Percentiles rank a stretch among this genome's conserved stretches.
These are phyloP conservation scores for Penicillium alfredii DNA, from an alignment of 495 filamentous ascomycete species.

Conservation along the genomic window DNA sequence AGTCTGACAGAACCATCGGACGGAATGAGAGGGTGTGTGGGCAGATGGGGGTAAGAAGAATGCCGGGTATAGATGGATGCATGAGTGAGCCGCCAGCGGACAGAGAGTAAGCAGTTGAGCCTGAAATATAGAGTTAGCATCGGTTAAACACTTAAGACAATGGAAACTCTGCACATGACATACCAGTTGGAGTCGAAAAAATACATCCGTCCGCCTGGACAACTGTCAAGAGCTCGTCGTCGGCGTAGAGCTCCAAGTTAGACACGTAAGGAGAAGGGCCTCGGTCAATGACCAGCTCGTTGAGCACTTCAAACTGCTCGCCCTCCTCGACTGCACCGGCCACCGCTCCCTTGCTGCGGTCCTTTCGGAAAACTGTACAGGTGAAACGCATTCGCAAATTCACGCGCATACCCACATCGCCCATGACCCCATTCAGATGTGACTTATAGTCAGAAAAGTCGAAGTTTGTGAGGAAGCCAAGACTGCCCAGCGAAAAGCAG, in stretches of 20 bases:
- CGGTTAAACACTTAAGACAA: no score
- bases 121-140: constrained; percentile 21
- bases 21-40: constrained; percentile 95
- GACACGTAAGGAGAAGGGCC: constrained; percentile 95
- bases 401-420: constrained; percentile 86
- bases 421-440: constrained; percentile 79
- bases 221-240: constrained; percentile 86
- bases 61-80: constrained; percentile 94
- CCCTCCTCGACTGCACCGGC: constrained; percentile 56
- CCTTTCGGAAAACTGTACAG: constrained; percentile 76
- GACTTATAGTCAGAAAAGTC: constrained; percentile 78
- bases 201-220: constrained; percentile 96
- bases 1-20: constrained; percentile 98
- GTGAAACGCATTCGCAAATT: constrained; percentile 97
- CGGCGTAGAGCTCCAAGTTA: constrained; percentile 90
- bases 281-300: constrained; percentile 95
- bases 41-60: constrained; percentile 95
- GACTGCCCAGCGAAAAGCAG: constrained; percentile 79
- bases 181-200: constrained; percentile 89
- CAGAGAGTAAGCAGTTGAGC: constrained; percentile 91
- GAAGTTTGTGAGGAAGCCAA: constrained; percentile 91
- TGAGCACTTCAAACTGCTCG: constrained; percentile 92
- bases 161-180: constrained; percentile 5
- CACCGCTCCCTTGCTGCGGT: constrained; percentile 40
- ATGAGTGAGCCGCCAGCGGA: constrained; percentile 94